Conservation (phyloP, 129 eudicot species). For the Flaveria trinervia region DNA sequence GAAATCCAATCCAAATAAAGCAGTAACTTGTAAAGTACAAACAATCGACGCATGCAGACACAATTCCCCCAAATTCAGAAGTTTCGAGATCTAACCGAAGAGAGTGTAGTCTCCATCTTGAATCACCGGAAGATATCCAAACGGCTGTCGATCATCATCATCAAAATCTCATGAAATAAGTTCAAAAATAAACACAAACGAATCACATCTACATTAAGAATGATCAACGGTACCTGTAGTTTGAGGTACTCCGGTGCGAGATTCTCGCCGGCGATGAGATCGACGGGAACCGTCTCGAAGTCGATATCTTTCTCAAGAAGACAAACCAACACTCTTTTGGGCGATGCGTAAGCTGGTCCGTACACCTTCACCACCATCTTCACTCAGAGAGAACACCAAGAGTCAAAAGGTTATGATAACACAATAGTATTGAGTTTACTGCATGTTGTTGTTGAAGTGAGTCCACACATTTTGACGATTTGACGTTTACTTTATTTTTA, state of each 20-base stretch:
- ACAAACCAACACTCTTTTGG: slow-evolving; percentile 55
- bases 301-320: slow-evolving; percentile 59
- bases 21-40: neutral
- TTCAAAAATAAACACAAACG: neutral
- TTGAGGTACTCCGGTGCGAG: slow-evolving; percentile 47
- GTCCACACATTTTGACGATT: too few species aligned
- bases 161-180: neutral
- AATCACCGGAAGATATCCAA: slow-evolving; percentile 67
- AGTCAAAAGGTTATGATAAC: neutral
- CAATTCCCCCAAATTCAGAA: too few species aligned
- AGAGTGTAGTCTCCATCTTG: slow-evolving; percentile 74
- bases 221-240: slow-evolving; percentile 40
- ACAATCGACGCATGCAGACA: neutral
- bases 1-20: neutral
- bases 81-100: slow-evolving; percentile 41
- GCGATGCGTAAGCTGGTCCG: slow-evolving; percentile 54
- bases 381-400: neutral
- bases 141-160: slow-evolving; percentile 47
- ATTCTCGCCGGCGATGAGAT: slow-evolving; percentile 51
- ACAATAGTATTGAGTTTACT: too few species aligned
- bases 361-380: slow-evolving; percentile 73
- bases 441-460: too few species aligned
- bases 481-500: too few species aligned
- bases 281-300: slow-evolving; percentile 52
- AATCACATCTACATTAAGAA: too few species aligned